phyloP scores from a whole-genome alignment of 768 basidiomycete genomes.

The Termitomyces sp. region DNA sequence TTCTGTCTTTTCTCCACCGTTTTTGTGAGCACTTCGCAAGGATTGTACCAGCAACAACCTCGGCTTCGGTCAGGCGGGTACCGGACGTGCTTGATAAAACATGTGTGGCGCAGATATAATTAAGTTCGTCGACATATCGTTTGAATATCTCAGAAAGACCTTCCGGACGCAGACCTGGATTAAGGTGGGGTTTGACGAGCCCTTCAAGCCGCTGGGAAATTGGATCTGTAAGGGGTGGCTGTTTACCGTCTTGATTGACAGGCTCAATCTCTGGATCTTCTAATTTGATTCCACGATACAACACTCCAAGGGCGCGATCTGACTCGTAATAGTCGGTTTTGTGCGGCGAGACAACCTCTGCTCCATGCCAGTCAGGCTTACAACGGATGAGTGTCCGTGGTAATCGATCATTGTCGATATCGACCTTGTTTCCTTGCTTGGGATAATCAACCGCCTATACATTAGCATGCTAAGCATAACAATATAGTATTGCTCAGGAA shows the following conservation, averaged over 20 bases:
- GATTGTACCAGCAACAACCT: conserved; percentile 71
- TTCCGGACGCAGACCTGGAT: conserved; percentile 16
- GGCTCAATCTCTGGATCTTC: conserved; percentile 26
- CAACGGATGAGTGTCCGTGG: conserved; percentile 54
- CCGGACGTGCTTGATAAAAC: conserved; percentile 53
- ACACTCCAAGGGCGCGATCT: conserved; percentile 58
- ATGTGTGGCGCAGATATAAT: conserved; percentile 66
- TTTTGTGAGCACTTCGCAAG: conserved; percentile 61
- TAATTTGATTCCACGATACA: conserved; percentile 60
- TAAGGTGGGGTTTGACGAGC: conserved; percentile 24
- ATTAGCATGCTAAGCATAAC: not conserved
- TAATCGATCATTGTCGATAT: conserved; percentile 36
- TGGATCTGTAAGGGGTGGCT: conserved; percentile 25
- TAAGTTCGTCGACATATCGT: conserved; percentile 57
- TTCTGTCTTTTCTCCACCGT: conserved; percentile 52
- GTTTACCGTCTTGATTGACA: conserved; percentile 7
- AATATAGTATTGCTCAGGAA: no score
- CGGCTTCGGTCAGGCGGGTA: conserved; percentile 58
- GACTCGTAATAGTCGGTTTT: conserved; percentile 69
- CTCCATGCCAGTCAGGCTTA: conserved; percentile 78
- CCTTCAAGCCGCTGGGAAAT: conserved; percentile 29
- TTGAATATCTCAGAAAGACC: conserved; percentile 36
- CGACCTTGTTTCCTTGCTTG: conserved; percentile 66
- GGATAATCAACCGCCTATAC: conserved; percentile 71
- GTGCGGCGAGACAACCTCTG: conserved; percentile 47